Percentiles rank a stretch among this genome's conserved stretches.
Conservation (phyloP, 768 basidiomycete genomes). For the Russula ochroleuca region DNA sequence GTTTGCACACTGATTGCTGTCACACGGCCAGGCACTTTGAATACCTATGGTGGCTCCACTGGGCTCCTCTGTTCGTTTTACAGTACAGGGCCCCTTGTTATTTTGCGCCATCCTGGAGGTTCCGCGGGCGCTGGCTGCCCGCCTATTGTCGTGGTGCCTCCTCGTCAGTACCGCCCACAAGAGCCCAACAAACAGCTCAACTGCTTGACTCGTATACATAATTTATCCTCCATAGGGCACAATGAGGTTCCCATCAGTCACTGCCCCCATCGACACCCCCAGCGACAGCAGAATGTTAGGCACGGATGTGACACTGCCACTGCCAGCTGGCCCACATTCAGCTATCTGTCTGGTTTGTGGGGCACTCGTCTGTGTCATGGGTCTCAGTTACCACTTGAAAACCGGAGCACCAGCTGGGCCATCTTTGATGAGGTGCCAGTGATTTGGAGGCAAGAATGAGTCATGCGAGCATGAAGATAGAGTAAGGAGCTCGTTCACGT, state of each 20-base stretch:
- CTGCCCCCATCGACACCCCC: neutral
- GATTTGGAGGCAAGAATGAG: neutral
- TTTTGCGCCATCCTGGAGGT: neutral
- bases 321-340: neutral
- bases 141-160: neutral
- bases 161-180: neutral
- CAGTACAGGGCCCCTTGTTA: neutral
- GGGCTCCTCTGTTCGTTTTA: too few relatives aligned
- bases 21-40: neutral
- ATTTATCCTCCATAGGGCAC: neutral
- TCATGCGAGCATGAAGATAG: neutral
- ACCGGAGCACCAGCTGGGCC: neutral
- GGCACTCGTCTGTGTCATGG: neutral
- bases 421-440: neutral
- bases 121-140: neutral
- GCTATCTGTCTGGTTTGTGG: neutral
- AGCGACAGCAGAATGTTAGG: neutral
- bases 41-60: neutral
- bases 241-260: too few relatives aligned
- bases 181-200: neutral
- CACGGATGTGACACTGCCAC: neutral
- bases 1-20: neutral
- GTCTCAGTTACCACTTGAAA: neutral
- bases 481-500: neutral
- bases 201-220: neutral